Evolutionary conservation across 116 monocot species (phyloP).

Genomic region (Thalassia testudinum): DNA sequence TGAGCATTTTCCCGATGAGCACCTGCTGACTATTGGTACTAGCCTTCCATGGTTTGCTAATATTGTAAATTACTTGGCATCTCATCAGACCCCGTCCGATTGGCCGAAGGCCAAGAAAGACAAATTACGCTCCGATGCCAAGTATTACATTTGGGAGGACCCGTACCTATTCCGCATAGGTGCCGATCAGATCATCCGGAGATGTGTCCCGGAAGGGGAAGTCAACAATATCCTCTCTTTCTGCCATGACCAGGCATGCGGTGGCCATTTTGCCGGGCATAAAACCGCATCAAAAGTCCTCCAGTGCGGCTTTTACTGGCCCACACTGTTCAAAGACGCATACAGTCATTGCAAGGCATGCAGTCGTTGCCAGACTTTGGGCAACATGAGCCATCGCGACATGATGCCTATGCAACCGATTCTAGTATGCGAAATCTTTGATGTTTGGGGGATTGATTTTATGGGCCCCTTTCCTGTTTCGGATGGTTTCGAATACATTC

Average conservation of each 20-base stretch:
- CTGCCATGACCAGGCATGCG: conserved; percentile 2
- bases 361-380: not conserved
- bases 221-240: not conserved
- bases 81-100: no score
- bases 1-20: no score
- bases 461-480: conserved; percentile 8
- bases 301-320: conserved; percentile 8
- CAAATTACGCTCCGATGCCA: no score
- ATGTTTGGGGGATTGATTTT: conserved; percentile 10
- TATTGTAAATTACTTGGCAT: no score
- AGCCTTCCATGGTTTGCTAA: no score
- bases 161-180: no score
- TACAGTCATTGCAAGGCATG: not conserved
- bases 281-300: conserved; percentile 7
- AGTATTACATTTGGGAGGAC: no score
- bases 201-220: conserved; percentile 10
- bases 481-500: not conserved
- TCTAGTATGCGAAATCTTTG: conserved; percentile 3
- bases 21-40: no score
- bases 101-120: no score
- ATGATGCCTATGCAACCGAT: conserved; percentile 4
- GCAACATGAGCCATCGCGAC: not conserved
- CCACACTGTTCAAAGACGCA: conserved; percentile 9
- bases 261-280: conserved; percentile 7
- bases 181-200: no score